Percentiles rank a stretch among this genome's conserved stretches.
phyloP scores from a whole-genome alignment of 164 flowering plant genomes.

The Santalum album region DNA sequence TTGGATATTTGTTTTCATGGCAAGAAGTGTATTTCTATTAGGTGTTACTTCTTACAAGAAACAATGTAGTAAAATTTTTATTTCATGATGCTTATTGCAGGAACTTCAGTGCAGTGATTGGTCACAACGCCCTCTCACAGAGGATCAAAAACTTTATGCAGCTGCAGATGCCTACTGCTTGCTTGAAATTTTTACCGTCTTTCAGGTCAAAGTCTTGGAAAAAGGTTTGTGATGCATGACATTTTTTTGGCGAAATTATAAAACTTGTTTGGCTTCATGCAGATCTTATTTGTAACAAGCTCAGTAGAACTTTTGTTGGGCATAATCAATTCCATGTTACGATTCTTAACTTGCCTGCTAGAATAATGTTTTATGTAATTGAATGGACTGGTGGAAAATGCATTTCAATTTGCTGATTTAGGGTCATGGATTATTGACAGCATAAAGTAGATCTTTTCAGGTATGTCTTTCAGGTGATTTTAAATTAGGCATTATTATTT shows the following conservation, averaged over 20 bases:
- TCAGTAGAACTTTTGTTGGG: background rate
- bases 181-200: constrained; percentile 57
- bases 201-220: constrained; percentile 33
- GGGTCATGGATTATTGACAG: too few species aligned
- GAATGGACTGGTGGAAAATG: too few species aligned
- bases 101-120: constrained; percentile 99
- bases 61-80: background rate
- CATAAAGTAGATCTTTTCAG: too few species aligned
- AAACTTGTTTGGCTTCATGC: background rate
- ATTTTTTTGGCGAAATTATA: background rate
- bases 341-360: background rate
- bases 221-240: constrained; percentile 43
- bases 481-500: too few species aligned
- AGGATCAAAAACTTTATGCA: constrained; percentile 81
- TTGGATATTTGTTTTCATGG: too few species aligned
- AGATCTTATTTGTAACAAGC: background rate
- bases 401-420: too few species aligned
- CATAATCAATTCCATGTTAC: background rate
- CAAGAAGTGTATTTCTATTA: too few species aligned
- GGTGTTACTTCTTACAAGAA: background rate
- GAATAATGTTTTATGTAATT: too few species aligned
- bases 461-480: too few species aligned
- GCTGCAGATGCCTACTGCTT: constrained; percentile 88
- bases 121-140: constrained; percentile 86
- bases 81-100: constrained; percentile 25